Evolutionary conservation across 140 eudicot genomes (phyloP), one percentile per base, ranked within the genome.

Genomic region (Anethum foeniculum): DNA sequence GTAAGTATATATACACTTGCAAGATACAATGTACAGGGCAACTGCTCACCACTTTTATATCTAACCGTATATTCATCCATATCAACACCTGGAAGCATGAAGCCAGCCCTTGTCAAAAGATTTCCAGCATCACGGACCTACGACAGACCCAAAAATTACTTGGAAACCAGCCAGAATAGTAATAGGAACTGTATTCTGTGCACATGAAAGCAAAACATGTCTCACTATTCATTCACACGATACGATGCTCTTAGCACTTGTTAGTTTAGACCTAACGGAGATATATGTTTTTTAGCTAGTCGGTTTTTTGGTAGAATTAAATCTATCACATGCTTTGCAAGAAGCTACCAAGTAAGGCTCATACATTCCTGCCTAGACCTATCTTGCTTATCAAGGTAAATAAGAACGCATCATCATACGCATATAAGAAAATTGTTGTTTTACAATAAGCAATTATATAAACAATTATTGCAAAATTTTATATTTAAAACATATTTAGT

Each of bases 111-210:
- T 69, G 97, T 92, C 88, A 95, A 87, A 71, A 95, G 92, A 89
- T 95, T 95, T 23, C 97, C 99, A 30, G 99, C 99, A 92, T 95
- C 99, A 80, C 97, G 90, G 46, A 95, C 99, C 99, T 95, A 81
- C 13, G 62, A 54, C 60, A 81, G 80, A 52, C 39, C 39, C 81
- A 84, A 47, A 10, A 43, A 54, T 41, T 69, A 28, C 71, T 78
- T 25, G 71, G 75, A 74, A 79, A 34, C 77, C 86, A 32, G 39
- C 30, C 77, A 81, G 60, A 38, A 76, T 46, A 25, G 27, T 60
- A 58, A 78, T 43, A 38, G 51, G 10, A 78, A 58, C n/a, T 44
- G 58, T 44, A 23, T 25, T n/a, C 0, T 75, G 41, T 46, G 39
- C 46, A 34, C 21, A 75, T 28, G 9, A 21, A 28, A 27, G 62